Base-by-base conservation (phyloP, 1,139 yeast species). In the Sugiyamaella neomexicana region DNA sequence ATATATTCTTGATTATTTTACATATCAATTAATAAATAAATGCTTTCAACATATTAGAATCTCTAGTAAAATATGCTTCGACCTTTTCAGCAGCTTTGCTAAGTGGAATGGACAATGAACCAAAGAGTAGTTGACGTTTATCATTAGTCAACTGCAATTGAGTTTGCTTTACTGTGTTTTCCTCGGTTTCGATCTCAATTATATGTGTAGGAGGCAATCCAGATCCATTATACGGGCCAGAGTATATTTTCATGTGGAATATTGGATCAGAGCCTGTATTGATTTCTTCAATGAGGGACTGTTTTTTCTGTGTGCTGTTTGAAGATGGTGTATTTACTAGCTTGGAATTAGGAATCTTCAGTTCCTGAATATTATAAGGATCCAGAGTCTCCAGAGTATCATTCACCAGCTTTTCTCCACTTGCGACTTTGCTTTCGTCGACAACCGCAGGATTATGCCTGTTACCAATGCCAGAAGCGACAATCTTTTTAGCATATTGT, bases 161-260 rank as follows among this genome's bases (percentile, higher is more conserved):
- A 8, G 46, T 32, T 10, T 32, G 16, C 9, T 1, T 9, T 8
- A 42, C 48, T 6, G 42, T 50, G 3, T 34, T 56, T 29, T 54
- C 55, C 13, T 50, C 57, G 37, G 46, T 44, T 1, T 47, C 49
- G 36, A 62, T 46, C 48, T 62, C 66, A 9, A 63, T 44, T 8
- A 56, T 55, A 37, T 58, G 58, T 13, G 46, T 40, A 2, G 71
- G 71, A 20, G 63, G 51, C 2, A 59, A 55, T 9, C 62, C 63
- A 9, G 51, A 53, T 15, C 62, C 65, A 7, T 52, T 17, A 43
- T 58, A 64, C 1, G 56, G 52, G 2, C 67, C 66, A 5, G 56
- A 38, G 47, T 61, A 64, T 12, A 8, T 31, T 5, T 15, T 41
- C 17, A 49, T 13, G 25, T 40, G 20, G 39, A 12, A 46, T 13